Percentiles rank a stretch among this genome's conserved stretches.
phyloP scores from a whole-genome alignment of 1,139 yeast genomes.

The Geotrichum fermentans region DNA sequence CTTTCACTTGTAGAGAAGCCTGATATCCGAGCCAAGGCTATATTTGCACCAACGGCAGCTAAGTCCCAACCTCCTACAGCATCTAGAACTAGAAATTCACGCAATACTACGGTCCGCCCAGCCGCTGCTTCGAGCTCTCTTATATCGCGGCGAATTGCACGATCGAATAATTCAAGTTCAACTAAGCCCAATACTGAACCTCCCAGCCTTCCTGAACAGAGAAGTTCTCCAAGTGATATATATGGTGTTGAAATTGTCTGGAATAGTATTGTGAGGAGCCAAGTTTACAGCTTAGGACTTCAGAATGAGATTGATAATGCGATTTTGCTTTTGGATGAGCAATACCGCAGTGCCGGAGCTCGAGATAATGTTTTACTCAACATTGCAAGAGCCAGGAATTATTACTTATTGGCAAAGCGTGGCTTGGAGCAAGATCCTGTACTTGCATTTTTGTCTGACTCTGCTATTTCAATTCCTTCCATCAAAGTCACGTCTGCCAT shows the following conservation, averaged over 20 bases:
- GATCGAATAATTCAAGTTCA: background rate
- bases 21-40: background rate
- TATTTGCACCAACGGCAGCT: background rate
- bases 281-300: conserved; percentile 27
- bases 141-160: background rate
- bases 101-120: background rate
- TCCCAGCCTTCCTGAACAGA: background rate
- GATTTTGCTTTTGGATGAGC: conserved; percentile 21
- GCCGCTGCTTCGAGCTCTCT: background rate
- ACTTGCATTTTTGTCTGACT: conserved; percentile 46
- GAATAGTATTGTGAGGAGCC: conserved; percentile 26
- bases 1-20: conserved; percentile 14
- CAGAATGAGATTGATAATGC: conserved; percentile 27
- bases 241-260: conserved; percentile 25
- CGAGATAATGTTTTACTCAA: conserved; percentile 27
- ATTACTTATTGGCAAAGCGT: conserved; percentile 27
- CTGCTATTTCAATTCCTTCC: conserved; percentile 47
- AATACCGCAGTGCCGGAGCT: conserved; percentile 13
- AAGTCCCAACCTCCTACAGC: background rate
- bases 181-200: background rate
- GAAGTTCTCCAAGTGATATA: conserved; percentile 13
- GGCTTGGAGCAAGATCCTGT: conserved; percentile 41
- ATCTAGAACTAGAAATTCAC: background rate
- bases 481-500: conserved; percentile 14
- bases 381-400: conserved; percentile 26